Evolutionary conservation across 352 stramenopile species (phyloP), one percentile per base, ranked within the genome.

Genomic region (Phytophthora fragariae): DNA sequence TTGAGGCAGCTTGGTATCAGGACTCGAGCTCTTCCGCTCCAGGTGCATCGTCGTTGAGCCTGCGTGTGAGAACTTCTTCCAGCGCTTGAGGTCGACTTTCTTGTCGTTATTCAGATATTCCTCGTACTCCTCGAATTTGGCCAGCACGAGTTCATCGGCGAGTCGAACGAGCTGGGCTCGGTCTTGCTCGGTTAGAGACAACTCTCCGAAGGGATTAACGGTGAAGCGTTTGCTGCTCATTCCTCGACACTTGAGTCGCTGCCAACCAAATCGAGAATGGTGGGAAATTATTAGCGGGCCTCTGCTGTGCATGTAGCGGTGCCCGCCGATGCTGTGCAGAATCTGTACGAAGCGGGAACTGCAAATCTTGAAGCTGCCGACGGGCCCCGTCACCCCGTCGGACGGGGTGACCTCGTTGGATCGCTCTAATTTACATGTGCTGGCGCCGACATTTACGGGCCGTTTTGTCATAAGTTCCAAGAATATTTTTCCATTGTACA

Each of bases 41-140:
- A 72, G 12, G 35, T 57, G 56, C 65, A 27, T 72, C 15, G 57
- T 72, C 2, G 56, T 54, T 6, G 31, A n/a, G 8, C 65, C 65
- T 24, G 39, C 57, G n/a, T 27, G 44, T 5, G 47, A 39, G n/a
- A 55, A 72, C 14, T 72, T 72, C 14, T 72, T 72, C 65, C 65
- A 72, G 2, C 57, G 56, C 10, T 12, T 15, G 11, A 24, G 47
- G 37, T 62, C 49, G 6, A 72, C 49, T 27, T 24, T 33, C 49
- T 72, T 72, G 7, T 65, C n/a, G 21, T 46, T 72, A 35, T 41
- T 60, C 21, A 68, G 37, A 21, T 56, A 31, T 27, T 68, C 52
- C 15, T 68, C 31, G 24, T 72, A 72, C 49, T 72, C 65, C 46
- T 72, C 33, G 17, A 65, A 61, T 24, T 72, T 72, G 33, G 29